These are phyloP conservation scores for Vaccinium myrtillus DNA, from an alignment of 148 eudicot species.

Conservation along the genomic window DNA sequence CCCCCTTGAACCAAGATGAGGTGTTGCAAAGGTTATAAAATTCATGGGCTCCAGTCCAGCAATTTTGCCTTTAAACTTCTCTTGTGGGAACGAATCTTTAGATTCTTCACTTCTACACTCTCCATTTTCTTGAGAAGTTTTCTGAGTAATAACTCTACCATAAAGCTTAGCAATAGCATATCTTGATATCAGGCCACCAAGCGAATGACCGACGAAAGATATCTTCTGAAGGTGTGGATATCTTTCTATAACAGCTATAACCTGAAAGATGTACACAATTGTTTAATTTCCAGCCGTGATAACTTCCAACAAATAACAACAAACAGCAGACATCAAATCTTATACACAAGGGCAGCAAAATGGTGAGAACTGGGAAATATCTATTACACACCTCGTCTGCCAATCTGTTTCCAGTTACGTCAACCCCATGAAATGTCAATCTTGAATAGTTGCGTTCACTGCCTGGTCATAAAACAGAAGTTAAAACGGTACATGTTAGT, in stretches of 20 bases:
- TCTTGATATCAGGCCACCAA: slow-evolving; percentile 85
- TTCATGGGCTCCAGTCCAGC: slow-evolving; percentile 89
- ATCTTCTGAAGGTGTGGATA: slow-evolving; percentile 71
- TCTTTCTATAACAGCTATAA: slow-evolving; percentile 50
- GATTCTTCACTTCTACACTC: slow-evolving; percentile 24
- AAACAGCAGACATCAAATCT: not conserved
- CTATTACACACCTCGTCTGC: slow-evolving; percentile 71
- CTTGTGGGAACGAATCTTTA: slow-evolving; percentile 29
- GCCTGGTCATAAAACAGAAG: slow-evolving; percentile 50
- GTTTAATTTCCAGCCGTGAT: not conserved
- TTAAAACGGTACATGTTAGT: not conserved
- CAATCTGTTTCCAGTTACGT: slow-evolving; percentile 81
- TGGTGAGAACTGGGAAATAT: not conserved
- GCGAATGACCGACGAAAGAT: slow-evolving; percentile 82
- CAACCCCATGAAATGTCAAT: slow-evolving; percentile 89
- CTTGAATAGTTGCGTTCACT: slow-evolving; percentile 59
- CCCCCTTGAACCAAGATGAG: slow-evolving; percentile 92
- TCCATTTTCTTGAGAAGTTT: slow-evolving; percentile 24
- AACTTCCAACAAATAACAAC: not conserved
- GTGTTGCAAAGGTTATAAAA: slow-evolving; percentile 82
- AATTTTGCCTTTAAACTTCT: slow-evolving; percentile 48
- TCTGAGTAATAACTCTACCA: slow-evolving; percentile 28
- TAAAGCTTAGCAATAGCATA: slow-evolving; percentile 82
- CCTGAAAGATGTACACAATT: slow-evolving; percentile 44
- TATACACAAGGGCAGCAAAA: not conserved